phyloP scores from a whole-genome alignment of 768 basidiomycete species.

The Boletellus ananas region DNA sequence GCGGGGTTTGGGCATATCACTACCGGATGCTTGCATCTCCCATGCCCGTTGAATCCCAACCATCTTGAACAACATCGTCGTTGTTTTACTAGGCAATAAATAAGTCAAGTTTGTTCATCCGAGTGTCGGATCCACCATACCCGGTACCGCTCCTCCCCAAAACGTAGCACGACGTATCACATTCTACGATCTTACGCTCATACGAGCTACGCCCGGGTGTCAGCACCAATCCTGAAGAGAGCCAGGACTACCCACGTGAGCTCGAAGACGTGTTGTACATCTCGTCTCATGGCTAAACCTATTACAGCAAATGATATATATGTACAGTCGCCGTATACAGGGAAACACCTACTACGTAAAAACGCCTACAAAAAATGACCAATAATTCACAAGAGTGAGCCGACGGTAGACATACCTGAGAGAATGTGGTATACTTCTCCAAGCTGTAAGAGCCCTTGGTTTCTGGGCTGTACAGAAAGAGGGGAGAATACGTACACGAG shows the following conservation, averaged over 20 bases:
- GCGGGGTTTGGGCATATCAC: constrained; percentile 44
- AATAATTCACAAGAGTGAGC: constrained; percentile 37
- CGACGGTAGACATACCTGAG: constrained; percentile 14
- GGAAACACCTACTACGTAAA: constrained; percentile 16
- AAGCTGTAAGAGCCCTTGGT: constrained; percentile 40
- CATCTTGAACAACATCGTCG: constrained; percentile 76
- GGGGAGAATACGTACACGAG: constrained; percentile 44
- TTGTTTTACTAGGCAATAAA: constrained; percentile 54
- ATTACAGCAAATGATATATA: background rate
- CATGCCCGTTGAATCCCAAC: constrained; percentile 60
- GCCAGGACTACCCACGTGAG: constrained; percentile 16
- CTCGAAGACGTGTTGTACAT: constrained; percentile 27
- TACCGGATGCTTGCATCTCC: constrained; percentile 25
- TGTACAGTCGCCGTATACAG: background rate
- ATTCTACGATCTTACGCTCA: constrained; percentile 57
- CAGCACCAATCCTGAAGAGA: constrained; percentile 12
- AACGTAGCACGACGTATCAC: constrained; percentile 59
- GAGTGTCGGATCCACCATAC: constrained; percentile 32
- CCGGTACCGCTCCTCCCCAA: constrained; percentile 73
- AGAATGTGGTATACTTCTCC: constrained; percentile 29
- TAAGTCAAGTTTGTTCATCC: background rate
- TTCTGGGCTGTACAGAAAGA: constrained; percentile 11
- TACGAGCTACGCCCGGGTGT: constrained; percentile 29
- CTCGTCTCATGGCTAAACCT: constrained; percentile 25
- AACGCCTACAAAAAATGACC: constrained; percentile 16